Base-by-base conservation (phyloP, 345 rosid genomes). In the Eutrema japonicum region DNA sequence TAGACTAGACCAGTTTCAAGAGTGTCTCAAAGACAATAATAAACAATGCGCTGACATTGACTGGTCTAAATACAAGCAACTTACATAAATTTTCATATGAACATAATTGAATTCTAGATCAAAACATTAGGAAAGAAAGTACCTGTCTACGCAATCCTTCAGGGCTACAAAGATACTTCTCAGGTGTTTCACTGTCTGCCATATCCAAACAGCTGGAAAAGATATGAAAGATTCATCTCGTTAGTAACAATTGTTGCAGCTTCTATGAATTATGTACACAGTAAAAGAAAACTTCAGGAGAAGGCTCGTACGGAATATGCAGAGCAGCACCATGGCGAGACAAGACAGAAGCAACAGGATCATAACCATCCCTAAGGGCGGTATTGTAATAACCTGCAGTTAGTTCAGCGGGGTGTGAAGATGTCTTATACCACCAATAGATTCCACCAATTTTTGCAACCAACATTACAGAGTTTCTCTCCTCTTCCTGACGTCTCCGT, bases 311-410 rank as follows among this genome's bases (percentile, higher is more conserved):
- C 85, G 85, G 82, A 53, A 87, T 80, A 72, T 87, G 84, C 77
- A 87, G 71, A 76, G 91, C 87, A 62, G 91, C 87, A 75, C 87
- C 85, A 80, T 87, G 84, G 64, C 88, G 88, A 71, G 91, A 87
- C 71, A 87, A 73, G 69, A 87, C 78, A 27, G 87, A 81, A 58
- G 82, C 85, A 32, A 84, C 82, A 55, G 85, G 85, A 77, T 87
- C 91, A 72, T 87, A 87, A 68, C 88, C 91, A 74, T 87, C 85
- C 61, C 85, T 83, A 45, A 80, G 76, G 56, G 83, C 85, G 4
- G 87, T 84, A 74, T 87, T 87, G 80, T 84, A 87, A 79, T 87
- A 84, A 59, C 87, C 87, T 57, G 87, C 86, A 66, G 86, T 81
- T 58, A 84, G 86, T 82, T 86, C 86, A 50, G 89, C 87, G 12